A percentile compares a stretch with the other conserved stretches of the same genome.
Conservation (phyloP, 371 early-diverging fungal genomes). For the Gilbertella persicaria region DNA sequence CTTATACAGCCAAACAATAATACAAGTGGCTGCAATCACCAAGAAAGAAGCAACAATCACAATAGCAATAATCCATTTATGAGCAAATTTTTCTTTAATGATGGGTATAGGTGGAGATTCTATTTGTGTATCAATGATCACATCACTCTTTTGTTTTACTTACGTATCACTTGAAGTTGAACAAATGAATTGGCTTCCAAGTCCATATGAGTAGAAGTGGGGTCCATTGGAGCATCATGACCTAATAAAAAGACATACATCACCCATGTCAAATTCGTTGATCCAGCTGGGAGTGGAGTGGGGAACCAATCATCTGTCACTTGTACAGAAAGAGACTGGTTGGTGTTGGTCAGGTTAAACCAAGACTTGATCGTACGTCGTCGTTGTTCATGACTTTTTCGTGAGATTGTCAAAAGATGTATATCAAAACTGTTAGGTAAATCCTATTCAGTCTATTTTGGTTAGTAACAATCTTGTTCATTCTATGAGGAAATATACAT, state of each 20-base stretch:
- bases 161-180: slow-evolving; percentile 12
- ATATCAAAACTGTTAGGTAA: slow-evolving; percentile 3
- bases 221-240: neutral
- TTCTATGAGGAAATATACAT: slow-evolving; percentile 4
- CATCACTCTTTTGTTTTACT: slow-evolving; percentile 3
- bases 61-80: slow-evolving; percentile 23
- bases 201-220: neutral
- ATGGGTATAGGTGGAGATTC: slow-evolving; percentile 8
- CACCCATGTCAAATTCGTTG: slow-evolving; percentile 19
- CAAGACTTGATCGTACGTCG: slow-evolving; percentile 13
- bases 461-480: neutral
- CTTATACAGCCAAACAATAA: slow-evolving; percentile 21
- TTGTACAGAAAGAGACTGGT: slow-evolving; percentile 6
- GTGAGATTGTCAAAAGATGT: slow-evolving; percentile 4
- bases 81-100: neutral
- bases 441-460: neutral
- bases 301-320: slow-evolving; percentile 32
- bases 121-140: neutral
- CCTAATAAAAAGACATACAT: slow-evolving; percentile 16
- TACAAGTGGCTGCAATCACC: slow-evolving; percentile 10
- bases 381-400: neutral
- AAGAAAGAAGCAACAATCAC: slow-evolving; percentile 17
- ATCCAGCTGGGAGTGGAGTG: slow-evolving; percentile 3
- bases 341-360: slow-evolving; percentile 7
- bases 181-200: neutral